phyloP scores from a whole-genome alignment of 257 asterid genomes.

The Nemophila menziesii region DNA sequence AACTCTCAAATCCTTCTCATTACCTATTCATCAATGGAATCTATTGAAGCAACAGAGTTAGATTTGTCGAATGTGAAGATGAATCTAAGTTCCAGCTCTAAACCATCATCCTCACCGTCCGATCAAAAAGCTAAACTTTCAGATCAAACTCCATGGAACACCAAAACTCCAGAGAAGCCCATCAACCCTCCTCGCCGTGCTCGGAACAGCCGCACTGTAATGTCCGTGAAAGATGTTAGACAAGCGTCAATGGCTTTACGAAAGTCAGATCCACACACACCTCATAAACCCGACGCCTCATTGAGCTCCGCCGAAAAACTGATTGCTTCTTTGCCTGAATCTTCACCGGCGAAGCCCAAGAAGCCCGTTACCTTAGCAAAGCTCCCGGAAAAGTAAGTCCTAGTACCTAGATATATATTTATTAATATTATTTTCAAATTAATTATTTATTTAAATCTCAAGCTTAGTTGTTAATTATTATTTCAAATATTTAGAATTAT shows the following conservation, averaged over 20 bases:
- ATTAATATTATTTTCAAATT: neutral
- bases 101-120: conserved; percentile 24
- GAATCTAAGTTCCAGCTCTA: conserved; percentile 13
- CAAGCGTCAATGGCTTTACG: conserved; percentile 51
- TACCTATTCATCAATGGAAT: conserved; percentile 34
- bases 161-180: conserved; percentile 61
- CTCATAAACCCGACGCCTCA: conserved; percentile 12
- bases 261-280: conserved; percentile 20
- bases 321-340: conserved; percentile 9
- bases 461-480: neutral
- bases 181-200: conserved; percentile 39
- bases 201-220: conserved; percentile 34
- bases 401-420: neutral
- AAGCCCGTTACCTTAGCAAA: conserved; percentile 17
- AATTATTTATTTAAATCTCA: neutral
- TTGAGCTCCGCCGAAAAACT: conserved; percentile 9
- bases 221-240: conserved; percentile 48
- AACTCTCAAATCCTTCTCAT: neutral
- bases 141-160: conserved; percentile 29
- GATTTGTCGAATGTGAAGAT: conserved; percentile 39
- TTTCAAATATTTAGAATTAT: conserved; percentile 2
- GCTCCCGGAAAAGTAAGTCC: conserved; percentile 67
- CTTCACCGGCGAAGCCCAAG: conserved; percentile 20
- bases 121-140: conserved; percentile 11
- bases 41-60: conserved; percentile 15